Conservation (phyloP, 2,329 filamentous ascomycete genomes). For the Ophiobolus disseminans region DNA sequence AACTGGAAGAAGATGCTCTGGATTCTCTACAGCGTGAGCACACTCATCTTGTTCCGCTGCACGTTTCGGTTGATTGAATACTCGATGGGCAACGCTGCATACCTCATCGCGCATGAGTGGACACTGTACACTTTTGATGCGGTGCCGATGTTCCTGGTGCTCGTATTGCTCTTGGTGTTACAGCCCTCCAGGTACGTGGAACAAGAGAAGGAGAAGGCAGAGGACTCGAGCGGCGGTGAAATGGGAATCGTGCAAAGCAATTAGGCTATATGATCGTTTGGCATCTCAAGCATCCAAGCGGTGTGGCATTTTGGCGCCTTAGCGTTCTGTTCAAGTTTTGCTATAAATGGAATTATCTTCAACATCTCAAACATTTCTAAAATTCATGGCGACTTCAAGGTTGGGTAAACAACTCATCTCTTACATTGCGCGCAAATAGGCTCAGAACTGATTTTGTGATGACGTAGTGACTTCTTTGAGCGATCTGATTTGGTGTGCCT, state of each 20-base stretch:
- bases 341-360: too few relatives aligned
- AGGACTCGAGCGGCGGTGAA: conserved; percentile 12
- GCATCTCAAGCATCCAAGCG: too few relatives aligned
- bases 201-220: conserved; percentile 6
- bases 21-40: conserved; percentile 56
- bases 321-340: too few relatives aligned
- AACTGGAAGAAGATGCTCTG: conserved; percentile 39
- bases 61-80: conserved; percentile 62
- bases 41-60: conserved; percentile 58
- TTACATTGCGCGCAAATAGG: too few relatives aligned
- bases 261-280: conserved; percentile 3
- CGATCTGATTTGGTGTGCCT: neutral
- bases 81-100: conserved; percentile 54
- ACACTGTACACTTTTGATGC: conserved; percentile 59
- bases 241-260: conserved; percentile 1
- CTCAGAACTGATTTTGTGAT: conserved; percentile 3
- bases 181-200: conserved; percentile 32
- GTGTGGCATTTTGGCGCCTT: too few relatives aligned
- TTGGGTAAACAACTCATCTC: too few relatives aligned
- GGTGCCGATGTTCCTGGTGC: conserved; percentile 53
- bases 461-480: conserved; percentile 10
- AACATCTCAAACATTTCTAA: too few relatives aligned
- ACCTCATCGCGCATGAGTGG: conserved; percentile 55
- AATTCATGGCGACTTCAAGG: too few relatives aligned
- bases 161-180: conserved; percentile 47